Conservation (phyloP, 2,329 filamentous ascomycete genomes). For the Metarhizium sp. region DNA sequence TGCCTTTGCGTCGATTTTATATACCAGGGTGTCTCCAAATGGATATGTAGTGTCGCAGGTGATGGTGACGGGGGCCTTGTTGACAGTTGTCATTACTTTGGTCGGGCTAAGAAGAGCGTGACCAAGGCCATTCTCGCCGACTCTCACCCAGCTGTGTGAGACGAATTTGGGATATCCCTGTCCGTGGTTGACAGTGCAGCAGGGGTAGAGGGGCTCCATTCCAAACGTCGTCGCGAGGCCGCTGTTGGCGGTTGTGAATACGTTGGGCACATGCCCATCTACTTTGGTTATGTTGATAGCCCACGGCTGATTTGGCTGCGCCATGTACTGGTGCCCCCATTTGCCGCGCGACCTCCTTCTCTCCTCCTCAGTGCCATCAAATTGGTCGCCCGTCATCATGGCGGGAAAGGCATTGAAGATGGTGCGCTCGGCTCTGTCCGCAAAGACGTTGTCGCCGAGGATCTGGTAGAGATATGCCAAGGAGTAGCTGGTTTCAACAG, state of each 20-base stretch:
- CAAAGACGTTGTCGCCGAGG: slow-evolving; percentile 27
- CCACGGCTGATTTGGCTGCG: slow-evolving; percentile 44
- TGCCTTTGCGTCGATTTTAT: slow-evolving; percentile 17
- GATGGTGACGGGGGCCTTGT: slow-evolving; percentile 25
- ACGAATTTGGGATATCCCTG: slow-evolving; percentile 49
- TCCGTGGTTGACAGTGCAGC: slow-evolving; percentile 50
- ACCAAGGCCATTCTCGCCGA: slow-evolving; percentile 33
- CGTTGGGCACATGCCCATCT: slow-evolving; percentile 13
- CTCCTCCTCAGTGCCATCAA: too few relatives aligned
- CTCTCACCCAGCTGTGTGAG: slow-evolving; percentile 33
- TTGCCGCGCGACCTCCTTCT: slow-evolving; percentile 12
- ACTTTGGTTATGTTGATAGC: slow-evolving; percentile 27
- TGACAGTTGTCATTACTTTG: slow-evolving; percentile 27
- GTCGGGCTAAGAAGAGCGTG: slow-evolving; percentile 41
- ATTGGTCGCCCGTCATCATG: slow-evolving; percentile 32
- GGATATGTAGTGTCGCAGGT: slow-evolving; percentile 39
- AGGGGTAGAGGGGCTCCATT: slow-evolving; percentile 41
- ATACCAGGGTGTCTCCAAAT: slow-evolving; percentile 17
- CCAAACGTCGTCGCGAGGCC: slow-evolving; percentile 32
- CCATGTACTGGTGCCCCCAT: slow-evolving; percentile 48
- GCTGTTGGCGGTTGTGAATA: slow-evolving; percentile 38
- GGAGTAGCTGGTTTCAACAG: slow-evolving; percentile 24
- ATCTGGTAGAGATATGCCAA: slow-evolving; percentile 23
- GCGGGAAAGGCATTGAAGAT: slow-evolving; percentile 47
- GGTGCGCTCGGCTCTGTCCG: slow-evolving; percentile 40